Percentiles rank a stretch among this genome's conserved stretches.
These are phyloP conservation scores for Monilinia fructicola DNA, from an alignment of 2,329 filamentous ascomycete species.

Conservation along the genomic window DNA sequence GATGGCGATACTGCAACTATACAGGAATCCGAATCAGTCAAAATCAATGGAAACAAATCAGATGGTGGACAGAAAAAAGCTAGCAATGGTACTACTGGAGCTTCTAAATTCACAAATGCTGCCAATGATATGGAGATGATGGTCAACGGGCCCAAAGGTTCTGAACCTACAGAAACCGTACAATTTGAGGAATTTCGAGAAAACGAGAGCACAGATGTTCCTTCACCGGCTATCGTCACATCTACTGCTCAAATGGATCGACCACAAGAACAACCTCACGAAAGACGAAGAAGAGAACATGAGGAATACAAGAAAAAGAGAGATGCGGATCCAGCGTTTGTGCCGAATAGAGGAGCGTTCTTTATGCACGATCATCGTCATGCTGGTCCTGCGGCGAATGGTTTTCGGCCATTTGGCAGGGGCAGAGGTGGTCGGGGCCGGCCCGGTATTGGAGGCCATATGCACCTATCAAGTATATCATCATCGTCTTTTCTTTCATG, in stretches of 20 bases:
- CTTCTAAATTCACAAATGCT: conserved; percentile 45
- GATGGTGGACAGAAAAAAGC: conserved; percentile 36
- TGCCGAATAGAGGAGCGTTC: conserved; percentile 90
- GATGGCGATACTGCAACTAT: conserved; percentile 60
- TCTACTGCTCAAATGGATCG: conserved; percentile 45
- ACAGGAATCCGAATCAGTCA: conserved; percentile 32
- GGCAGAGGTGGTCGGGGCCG: conserved; percentile 59
- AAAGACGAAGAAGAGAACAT: conserved; percentile 78
- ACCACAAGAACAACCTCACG: conserved; percentile 58
- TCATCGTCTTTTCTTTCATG: conserved; percentile 25
- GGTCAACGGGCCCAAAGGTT: conserved; percentile 50
- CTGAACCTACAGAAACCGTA: conserved; percentile 35
- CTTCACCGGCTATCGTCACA: conserved; percentile 40
- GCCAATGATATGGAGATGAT: conserved; percentile 56
- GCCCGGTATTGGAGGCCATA: conserved; percentile 56
- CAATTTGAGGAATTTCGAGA: conserved; percentile 40
- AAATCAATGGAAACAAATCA: conserved; percentile 42
- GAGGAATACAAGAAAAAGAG: conserved; percentile 87
- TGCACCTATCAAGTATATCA: conserved; percentile 63
- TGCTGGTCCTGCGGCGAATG: conserved; percentile 72
- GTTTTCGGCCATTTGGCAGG: conserved; percentile 70
- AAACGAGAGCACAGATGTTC: conserved; percentile 34
- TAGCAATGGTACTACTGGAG: conserved; percentile 39
- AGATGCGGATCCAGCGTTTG: conserved; percentile 87
- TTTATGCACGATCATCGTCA: conserved; percentile 95